A percentile compares a stretch with the other conserved stretches of the same genome.
These are phyloP conservation scores for Penicillium roqueforti DNA, from an alignment of 495 filamentous ascomycete genomes.

Conservation along the genomic window DNA sequence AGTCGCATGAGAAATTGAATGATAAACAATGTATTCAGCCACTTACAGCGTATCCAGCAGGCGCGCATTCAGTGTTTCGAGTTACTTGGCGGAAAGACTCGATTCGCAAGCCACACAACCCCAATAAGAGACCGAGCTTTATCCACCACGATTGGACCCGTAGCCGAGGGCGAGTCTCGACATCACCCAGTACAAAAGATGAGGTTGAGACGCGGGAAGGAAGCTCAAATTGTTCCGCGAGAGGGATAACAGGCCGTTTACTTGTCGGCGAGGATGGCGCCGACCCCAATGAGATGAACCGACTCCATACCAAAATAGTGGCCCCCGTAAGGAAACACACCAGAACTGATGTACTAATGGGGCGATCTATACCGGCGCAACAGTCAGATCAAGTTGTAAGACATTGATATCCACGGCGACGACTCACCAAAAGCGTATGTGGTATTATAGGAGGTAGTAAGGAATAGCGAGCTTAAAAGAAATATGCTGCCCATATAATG, in stretches of 20 bases:
- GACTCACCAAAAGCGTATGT: slow-evolving; percentile 43
- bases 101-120: slow-evolving; percentile 37
- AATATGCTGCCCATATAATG: slow-evolving; percentile 27
- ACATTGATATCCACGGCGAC: background rate
- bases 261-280: slow-evolving; percentile 15
- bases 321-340: slow-evolving; percentile 35
- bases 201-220: slow-evolving; percentile 14
- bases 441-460: slow-evolving; percentile 34
- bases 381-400: slow-evolving; percentile 9
- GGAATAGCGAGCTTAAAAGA: slow-evolving; percentile 33
- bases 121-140: slow-evolving; percentile 23
- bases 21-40: background rate
- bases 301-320: slow-evolving; percentile 31
- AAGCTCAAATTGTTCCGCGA: slow-evolving; percentile 22
- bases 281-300: slow-evolving; percentile 21
- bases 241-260: slow-evolving; percentile 17
- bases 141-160: slow-evolving; percentile 21
- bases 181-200: slow-evolving; percentile 9
- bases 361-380: slow-evolving; percentile 32
- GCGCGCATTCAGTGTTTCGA: slow-evolving; percentile 39
- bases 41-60: slow-evolving; percentile 39
- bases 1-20: slow-evolving; percentile 2
- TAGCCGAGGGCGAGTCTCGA: slow-evolving; percentile 7
- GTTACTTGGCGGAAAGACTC: slow-evolving; percentile 36
- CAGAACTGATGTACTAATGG: slow-evolving; percentile 36